Base-by-base conservation (phyloP, 1,284 basidiomycete genomes). In the Melampsora larici-populina region DNA sequence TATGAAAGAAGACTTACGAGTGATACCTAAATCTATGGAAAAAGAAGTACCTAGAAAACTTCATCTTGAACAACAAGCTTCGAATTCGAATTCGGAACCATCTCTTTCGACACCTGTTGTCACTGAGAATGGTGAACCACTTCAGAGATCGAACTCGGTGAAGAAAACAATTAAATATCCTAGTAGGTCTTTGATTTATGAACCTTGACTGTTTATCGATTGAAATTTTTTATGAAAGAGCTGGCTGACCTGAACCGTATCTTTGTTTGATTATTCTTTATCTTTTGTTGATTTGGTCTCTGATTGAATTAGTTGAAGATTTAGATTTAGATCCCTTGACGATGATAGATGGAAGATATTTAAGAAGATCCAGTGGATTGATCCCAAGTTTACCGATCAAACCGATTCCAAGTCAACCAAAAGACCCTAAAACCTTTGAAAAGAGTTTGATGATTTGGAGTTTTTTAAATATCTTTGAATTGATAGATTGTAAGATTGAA, bases 151-250 rank as follows among this genome's bases (percentile, higher is more conserved):
- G 21, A 73, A 73, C 26, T 33, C 51, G 40, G 24, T 48, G n/a
- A 75, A 75, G 43, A 75, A 75, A 60, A 24, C 72, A 40, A 67
- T 75, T 40, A 75, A 75, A 58, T 75, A 75, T 55, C 72, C 72
- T 21, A 75, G 71, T 74, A 40, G n/a, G 60, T 60, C 18, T 33
- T 18, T 65, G 5, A 21, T 40, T 29, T 18, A 9, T 9, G 36
- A 6, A 29, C 64, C 6, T 21, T 24, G 17, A 6, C 1, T 29
- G 1, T 33, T 21, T 36, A 65, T 13, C 43, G 9, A n/a, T 40
- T n/a, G 36, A 67, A 18, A 6, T 24, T 24, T n/a, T 49, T 70
- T 26, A n/a, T 36, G 36, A 36, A 36, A 3, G 36, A 36, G 3
- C 9, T 4, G 36, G 9, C 36, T 36, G 36, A 36, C 36, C 36